phyloP scores from a whole-genome alignment of 192 early-diverging fungal genomes.

The Coemansia interrupta region DNA sequence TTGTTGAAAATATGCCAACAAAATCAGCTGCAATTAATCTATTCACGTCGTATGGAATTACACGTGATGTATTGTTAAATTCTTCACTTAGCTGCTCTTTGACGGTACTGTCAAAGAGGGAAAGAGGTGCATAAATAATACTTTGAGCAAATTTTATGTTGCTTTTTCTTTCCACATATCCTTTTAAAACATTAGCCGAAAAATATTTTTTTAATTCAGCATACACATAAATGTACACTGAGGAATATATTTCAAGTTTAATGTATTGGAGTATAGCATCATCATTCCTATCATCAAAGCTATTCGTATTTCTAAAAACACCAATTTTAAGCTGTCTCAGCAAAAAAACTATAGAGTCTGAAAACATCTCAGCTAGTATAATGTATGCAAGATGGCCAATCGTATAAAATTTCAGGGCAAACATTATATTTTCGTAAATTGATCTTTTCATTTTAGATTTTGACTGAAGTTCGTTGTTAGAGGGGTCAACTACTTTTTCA shows the following conservation, averaged over 20 bases:
- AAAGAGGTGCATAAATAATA: conserved; percentile 28
- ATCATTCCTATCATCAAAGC: background rate
- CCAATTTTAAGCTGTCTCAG: conserved; percentile 15
- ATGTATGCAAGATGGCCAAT: conserved; percentile 7
- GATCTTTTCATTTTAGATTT: conserved; percentile 16
- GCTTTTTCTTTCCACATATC: conserved; percentile 11
- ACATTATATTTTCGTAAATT: conserved; percentile 25
- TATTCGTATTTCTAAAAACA: conserved; percentile 15
- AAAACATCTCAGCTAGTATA: conserved; percentile 18
- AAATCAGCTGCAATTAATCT: conserved; percentile 13
- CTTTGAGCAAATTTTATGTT: conserved; percentile 21
- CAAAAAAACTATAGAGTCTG: conserved; percentile 14
- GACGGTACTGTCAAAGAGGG: conserved; percentile 33
- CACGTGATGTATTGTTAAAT: conserved; percentile 13
- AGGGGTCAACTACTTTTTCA: background rate
- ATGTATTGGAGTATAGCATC: conserved; percentile 18
- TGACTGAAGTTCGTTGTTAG: background rate
- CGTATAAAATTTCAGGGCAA: conserved; percentile 20
- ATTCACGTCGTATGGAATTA: conserved; percentile 6
- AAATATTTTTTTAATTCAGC: background rate
- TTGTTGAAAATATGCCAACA: background rate
- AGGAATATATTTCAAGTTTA: conserved; percentile 11
- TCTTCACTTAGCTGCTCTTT: conserved; percentile 19
- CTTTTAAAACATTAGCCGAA: background rate
- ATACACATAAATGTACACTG: background rate